phyloP scores from a whole-genome alignment of 352 stramenopile species.

The Globisporangium polare region DNA sequence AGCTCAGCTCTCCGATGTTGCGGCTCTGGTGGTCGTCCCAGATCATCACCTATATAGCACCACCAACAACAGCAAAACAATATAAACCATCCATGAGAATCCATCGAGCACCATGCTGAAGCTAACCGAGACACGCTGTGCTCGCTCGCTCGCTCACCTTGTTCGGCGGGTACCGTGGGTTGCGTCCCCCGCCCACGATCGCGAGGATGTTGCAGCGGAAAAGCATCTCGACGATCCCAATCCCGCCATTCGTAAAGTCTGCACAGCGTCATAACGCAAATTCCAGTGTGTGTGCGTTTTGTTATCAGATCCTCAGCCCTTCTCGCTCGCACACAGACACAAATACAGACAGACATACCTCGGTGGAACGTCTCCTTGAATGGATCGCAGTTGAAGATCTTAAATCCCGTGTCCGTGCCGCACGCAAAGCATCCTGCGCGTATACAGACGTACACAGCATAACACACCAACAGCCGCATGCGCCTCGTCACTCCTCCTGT shows the following conservation, averaged over 20 bases:
- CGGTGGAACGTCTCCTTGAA: slow-evolving; percentile 97
- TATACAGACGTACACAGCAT: background rate
- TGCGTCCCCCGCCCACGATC: slow-evolving; percentile 90
- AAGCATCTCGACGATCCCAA: slow-evolving; percentile 99
- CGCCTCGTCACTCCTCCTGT: background rate
- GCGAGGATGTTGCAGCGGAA: slow-evolving; percentile 99
- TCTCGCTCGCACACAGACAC: background rate
- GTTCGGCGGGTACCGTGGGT: slow-evolving; percentile 94
- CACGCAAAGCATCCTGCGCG: slow-evolving; percentile 89
- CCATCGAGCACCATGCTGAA: background rate
- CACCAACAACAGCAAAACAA: background rate
- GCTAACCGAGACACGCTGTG: background rate
- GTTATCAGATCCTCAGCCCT: background rate
- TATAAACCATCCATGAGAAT: background rate
- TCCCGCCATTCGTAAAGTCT: slow-evolving; percentile 94
- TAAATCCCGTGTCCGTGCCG: slow-evolving; percentile 96
- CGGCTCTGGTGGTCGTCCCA: slow-evolving; percentile 98
- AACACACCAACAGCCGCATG: background rate
- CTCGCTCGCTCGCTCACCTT: slow-evolving; percentile 54
- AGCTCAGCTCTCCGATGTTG: slow-evolving; percentile 97
- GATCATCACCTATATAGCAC: slow-evolving; percentile 91
- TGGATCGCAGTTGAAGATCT: slow-evolving; percentile 98
- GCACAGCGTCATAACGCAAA: background rate
- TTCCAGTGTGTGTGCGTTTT: background rate
- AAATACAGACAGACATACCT: slow-evolving; percentile 30